These are phyloP conservation scores for Gigaspora rosea DNA, from an alignment of 192 early-diverging fungal species.

Conservation along the genomic window DNA sequence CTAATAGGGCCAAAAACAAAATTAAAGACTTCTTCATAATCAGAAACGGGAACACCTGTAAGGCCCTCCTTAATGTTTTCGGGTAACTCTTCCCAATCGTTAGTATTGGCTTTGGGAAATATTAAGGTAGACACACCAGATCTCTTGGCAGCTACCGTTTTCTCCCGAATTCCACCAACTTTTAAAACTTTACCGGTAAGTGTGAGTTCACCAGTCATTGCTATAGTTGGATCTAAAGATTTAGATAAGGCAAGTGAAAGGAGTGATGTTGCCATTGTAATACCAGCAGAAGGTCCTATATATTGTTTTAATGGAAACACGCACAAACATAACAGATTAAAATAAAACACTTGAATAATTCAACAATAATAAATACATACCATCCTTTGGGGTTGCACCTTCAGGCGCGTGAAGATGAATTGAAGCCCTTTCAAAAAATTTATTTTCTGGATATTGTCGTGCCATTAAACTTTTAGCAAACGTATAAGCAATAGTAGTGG, in stretches of 20 bases:
- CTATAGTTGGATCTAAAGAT: slow-evolving; percentile 75
- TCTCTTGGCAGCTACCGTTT: slow-evolving; percentile 96
- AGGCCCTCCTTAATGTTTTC: slow-evolving; percentile 91
- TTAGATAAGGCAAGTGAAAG: slow-evolving; percentile 87
- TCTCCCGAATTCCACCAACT: slow-evolving; percentile 97
- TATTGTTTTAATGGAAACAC: not conserved
- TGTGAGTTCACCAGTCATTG: slow-evolving; percentile 99
- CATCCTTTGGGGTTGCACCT: slow-evolving; percentile 98
- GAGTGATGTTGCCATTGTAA: slow-evolving; percentile 94
- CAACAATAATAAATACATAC: slow-evolving; percentile 41
- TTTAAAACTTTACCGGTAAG: slow-evolving; percentile 96
- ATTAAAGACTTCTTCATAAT: slow-evolving; percentile 76
- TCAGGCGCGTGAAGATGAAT: slow-evolving; percentile 97
- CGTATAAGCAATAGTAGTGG: slow-evolving; percentile 92
- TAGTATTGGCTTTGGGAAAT: slow-evolving; percentile 85
- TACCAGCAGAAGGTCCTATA: slow-evolving; percentile 88
- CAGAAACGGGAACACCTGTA: slow-evolving; percentile 76
- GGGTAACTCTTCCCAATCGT: slow-evolving; percentile 96
- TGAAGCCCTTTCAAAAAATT: slow-evolving; percentile 87
- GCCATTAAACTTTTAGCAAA: slow-evolving; percentile 86
- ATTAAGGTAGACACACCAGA: slow-evolving; percentile 86
- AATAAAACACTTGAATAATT: slow-evolving; percentile 3
- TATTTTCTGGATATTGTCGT: slow-evolving; percentile 75
- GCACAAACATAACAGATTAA: not conserved
- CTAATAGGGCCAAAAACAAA: slow-evolving; percentile 48